Percentiles rank a stretch among this genome's conserved stretches.
Evolutionary conservation across 306 rosid species (phyloP).

Genomic region (Rosa rugosa): DNA sequence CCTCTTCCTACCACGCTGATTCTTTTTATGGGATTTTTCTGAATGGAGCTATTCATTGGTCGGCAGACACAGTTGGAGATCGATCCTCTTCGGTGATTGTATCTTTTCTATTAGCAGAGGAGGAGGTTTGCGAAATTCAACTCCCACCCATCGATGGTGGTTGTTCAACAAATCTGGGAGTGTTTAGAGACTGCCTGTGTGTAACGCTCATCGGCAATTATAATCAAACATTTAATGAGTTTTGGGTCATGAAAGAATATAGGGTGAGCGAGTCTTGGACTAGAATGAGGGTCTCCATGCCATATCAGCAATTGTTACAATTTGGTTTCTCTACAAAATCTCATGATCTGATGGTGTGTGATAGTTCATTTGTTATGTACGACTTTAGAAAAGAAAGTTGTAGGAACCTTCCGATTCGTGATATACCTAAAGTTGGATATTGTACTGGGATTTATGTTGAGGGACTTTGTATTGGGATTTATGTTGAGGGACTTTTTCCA

Average conservation of each 20-base stretch:
- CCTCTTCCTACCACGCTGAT: background rate
- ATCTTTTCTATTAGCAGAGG: background rate
- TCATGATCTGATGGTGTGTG: background rate
- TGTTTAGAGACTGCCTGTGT: background rate
- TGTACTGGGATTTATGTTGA: slow-evolving; percentile 6
- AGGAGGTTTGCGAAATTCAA: background rate
- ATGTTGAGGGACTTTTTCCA: slow-evolving; percentile 13
- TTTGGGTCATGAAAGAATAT: slow-evolving; percentile 9
- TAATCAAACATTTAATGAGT: background rate
- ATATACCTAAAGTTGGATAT: background rate
- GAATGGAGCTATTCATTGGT: background rate
- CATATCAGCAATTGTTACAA: background rate
- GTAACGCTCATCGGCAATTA: background rate
- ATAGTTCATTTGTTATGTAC: background rate
- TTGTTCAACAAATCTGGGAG: background rate
- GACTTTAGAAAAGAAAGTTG: background rate
- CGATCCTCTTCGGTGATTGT: background rate
- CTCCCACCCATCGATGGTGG: background rate
- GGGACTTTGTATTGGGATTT: slow-evolving; percentile 3
- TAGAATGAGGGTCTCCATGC: background rate
- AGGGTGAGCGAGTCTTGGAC: background rate
- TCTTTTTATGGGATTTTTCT: background rate
- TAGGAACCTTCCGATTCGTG: background rate
- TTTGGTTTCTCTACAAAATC: background rate
- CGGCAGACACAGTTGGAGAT: background rate